Evolutionary conservation across 352 stramenopile species (phyloP), one percentile per base, ranked within the genome.

Genomic region (Blastocystis sp.): DNA sequence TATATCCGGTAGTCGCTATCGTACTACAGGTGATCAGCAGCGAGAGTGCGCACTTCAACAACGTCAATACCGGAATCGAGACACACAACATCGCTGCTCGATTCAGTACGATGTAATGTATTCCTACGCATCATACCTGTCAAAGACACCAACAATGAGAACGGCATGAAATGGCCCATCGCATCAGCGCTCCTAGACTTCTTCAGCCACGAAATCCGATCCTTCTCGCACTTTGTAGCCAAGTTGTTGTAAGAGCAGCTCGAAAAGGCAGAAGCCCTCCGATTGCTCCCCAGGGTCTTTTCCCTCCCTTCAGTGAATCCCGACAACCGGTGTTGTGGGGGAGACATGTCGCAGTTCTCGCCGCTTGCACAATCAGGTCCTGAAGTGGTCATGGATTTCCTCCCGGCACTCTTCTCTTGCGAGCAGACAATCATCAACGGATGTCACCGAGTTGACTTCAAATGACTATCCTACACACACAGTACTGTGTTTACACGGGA

Each of bases 1-100:
- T 60, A 84, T 43, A 84, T 70, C 9, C 74, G 48, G 69, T 84
- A 84, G 14, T 84, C 74, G 34, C 34, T 57, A 34, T 84, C 28
- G 52, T 68, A 84, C 74, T 84, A 69, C 7, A 70, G 2, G 24
- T 63, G 9, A 79, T 1, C 62, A 2, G 14, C 3, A 9, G 14
- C 2, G 17, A 14, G 3, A 57, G 45, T 0, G 48, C 14, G n/a
- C 19, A 84, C 74, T 17, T 84, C 74, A 6, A 84, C 74, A 24
- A 84, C 74, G 66, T 84, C 74, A 68, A 84, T 84, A 34, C 48
- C 52, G 3, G 54, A 54, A 66, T 28, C 48, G 2, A 76, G 66
- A 24, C 52, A 34, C 28, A 34, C 28, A 34, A 34, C 28, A 34
- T 34, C 28, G 28, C 28, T 34, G 28, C 0, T 34, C 28, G 28